Percentiles rank a stretch among this genome's conserved stretches.
These are phyloP conservation scores for carrot (Daucus carota) DNA, from an alignment of 129 eudicot species.

Conservation along the genomic window DH1_v3.0 NC_030387.2:2049501-2050000, in stretches of 20 bases:
- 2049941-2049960: neutral
- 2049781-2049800: neutral
- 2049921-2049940: neutral
- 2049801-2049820: neutral
- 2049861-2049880: neutral
- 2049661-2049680: too few relatives aligned
- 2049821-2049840: conserved; percentile 3
- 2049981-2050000: neutral
- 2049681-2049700: too few relatives aligned
- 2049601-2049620: too few relatives aligned
- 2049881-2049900: conserved; percentile 1
- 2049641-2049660: too few relatives aligned
- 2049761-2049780: conserved; percentile 1
- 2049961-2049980: neutral
- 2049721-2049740: neutral
- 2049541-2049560: too few relatives aligned
- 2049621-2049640: too few relatives aligned
- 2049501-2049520: too few relatives aligned
- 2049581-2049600: too few relatives aligned
- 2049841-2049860: neutral
- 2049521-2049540: too few relatives aligned
- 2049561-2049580: too few relatives aligned
- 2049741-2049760: neutral
- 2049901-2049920: neutral
- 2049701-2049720: too few relatives aligned